These are phyloP conservation scores for Ogataea hybrid DNA, from an alignment of 1,139 yeast species.

Conservation along the genomic window DNA sequence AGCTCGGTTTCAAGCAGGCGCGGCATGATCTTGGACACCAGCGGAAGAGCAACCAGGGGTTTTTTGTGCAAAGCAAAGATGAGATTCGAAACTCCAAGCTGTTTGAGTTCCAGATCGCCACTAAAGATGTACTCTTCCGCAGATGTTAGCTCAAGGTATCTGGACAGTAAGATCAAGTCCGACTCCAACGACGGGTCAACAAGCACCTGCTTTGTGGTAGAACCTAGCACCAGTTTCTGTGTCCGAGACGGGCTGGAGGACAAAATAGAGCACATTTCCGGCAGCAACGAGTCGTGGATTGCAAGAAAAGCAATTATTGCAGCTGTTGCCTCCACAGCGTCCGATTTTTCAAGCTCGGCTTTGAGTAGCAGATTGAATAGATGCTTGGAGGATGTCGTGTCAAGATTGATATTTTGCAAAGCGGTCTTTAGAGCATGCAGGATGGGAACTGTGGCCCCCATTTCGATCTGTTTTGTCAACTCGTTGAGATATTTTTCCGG, in stretches of 20 bases:
- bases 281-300: constrained; percentile 27
- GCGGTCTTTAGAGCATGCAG: constrained; percentile 41
- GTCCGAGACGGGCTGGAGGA: constrained; percentile 11
- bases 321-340: constrained; percentile 3
- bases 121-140: constrained; percentile 26
- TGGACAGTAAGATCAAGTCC: constrained; percentile 16
- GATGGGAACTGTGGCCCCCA: constrained; percentile 32
- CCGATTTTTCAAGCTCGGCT: constrained; percentile 9
- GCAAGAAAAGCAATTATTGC: not conserved
- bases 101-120: constrained; percentile 42
- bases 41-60: constrained; percentile 49
- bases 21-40: constrained; percentile 51
- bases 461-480: constrained; percentile 34
- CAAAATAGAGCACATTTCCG: constrained; percentile 17
- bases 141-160: constrained; percentile 24
- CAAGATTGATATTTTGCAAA: constrained; percentile 28
- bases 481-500: constrained; percentile 35
- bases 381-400: constrained; percentile 22
- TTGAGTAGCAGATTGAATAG: constrained; percentile 27
- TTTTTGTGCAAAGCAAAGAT: constrained; percentile 61
- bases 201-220: constrained; percentile 29
- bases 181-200: constrained; percentile 13
- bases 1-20: constrained; percentile 52
- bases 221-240: constrained; percentile 25
- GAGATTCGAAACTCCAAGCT: constrained; percentile 57